Conservation (phyloP, 2,329 filamentous ascomycete genomes). For the Trematosphaeria pertusa region DNA sequence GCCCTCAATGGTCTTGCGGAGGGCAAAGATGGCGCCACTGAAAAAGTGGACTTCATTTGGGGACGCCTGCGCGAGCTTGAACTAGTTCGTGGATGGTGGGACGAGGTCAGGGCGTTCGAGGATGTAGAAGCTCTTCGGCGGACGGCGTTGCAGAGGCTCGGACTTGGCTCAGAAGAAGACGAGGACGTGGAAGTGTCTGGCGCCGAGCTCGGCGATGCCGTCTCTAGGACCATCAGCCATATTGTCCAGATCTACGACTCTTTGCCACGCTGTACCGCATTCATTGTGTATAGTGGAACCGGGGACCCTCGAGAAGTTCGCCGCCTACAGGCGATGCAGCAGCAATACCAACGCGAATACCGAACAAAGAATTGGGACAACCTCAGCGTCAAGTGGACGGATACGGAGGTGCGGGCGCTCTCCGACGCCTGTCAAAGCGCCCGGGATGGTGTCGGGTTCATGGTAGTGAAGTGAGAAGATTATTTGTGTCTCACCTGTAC, state of each 20-base stretch:
- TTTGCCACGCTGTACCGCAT: constrained; percentile 65
- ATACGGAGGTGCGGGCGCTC: constrained; percentile 67
- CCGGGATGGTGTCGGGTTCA: constrained; percentile 65
- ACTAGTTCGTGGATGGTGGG: constrained; percentile 66
- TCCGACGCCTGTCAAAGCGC: constrained; percentile 63
- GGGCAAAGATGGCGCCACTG: constrained; percentile 51
- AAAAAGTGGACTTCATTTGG: constrained; percentile 69
- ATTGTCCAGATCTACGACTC: constrained; percentile 62
- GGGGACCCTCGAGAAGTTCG: constrained; percentile 65
- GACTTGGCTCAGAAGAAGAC: constrained; percentile 24
- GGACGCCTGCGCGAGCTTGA: constrained; percentile 68
- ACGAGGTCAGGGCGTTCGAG: constrained; percentile 53
- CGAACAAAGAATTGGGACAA: constrained; percentile 68
- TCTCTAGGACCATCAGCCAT: constrained; percentile 58
- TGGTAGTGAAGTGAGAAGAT: constrained; percentile 62
- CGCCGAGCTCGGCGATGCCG: constrained; percentile 51
- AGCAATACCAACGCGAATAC: constrained; percentile 64
- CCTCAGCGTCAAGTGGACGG: constrained; percentile 69
- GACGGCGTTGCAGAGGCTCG: constrained; percentile 33
- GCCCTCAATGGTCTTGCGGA: constrained; percentile 58
- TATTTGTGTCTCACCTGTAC: constrained; percentile 39
- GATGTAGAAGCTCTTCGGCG: constrained; percentile 40
- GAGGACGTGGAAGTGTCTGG: constrained; percentile 29
- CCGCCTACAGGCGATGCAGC: constrained; percentile 63
- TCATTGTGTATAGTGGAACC: constrained; percentile 70